Percentiles rank a stretch among this genome's conserved stretches.
These are phyloP conservation scores for Mycothermus thermophilus DNA, from an alignment of 495 filamentous ascomycete genomes.

Conservation along the genomic window DNA sequence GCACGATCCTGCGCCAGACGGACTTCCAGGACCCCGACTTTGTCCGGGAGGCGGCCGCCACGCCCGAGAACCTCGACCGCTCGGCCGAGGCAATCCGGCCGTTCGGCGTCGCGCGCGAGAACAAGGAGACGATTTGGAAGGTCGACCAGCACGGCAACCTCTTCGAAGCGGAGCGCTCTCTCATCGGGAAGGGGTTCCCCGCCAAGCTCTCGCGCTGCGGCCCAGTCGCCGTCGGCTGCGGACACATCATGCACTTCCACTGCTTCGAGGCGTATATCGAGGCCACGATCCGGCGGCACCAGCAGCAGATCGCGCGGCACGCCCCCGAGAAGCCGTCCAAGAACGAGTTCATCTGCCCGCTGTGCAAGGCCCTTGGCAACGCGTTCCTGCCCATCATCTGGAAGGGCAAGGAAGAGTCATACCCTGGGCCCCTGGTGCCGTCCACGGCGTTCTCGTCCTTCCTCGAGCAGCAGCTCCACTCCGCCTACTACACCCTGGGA, in stretches of 20 bases:
- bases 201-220: constrained; percentile 50
- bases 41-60: constrained; percentile 65
- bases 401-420: constrained; percentile 76
- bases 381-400: constrained; percentile 91
- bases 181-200: constrained; percentile 80
- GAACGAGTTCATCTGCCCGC: constrained; percentile 91
- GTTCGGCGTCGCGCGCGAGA: constrained; percentile 80
- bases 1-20: constrained; percentile 75
- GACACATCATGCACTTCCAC: constrained; percentile 95
- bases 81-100: constrained; percentile 70
- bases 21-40: constrained; percentile 68
- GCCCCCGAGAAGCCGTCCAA: constrained; percentile 65
- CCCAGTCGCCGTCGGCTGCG: constrained; percentile 80
- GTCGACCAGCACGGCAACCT: constrained; percentile 55
- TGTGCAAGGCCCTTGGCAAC: constrained; percentile 95
- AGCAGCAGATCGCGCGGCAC: constrained; percentile 79
- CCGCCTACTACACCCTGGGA: constrained; percentile 23
- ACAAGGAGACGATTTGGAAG: constrained; percentile 61
- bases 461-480: constrained; percentile 33
- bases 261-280: constrained; percentile 88
- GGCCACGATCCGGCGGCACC: constrained; percentile 68
- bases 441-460: constrained; percentile 50
- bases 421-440: constrained; percentile 51
- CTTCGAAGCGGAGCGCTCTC: constrained; percentile 60
- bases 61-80: constrained; percentile 66